Evolutionary conservation across 805 yeast species (phyloP).

Genomic region (Hanseniaspora osmophila): DNA sequence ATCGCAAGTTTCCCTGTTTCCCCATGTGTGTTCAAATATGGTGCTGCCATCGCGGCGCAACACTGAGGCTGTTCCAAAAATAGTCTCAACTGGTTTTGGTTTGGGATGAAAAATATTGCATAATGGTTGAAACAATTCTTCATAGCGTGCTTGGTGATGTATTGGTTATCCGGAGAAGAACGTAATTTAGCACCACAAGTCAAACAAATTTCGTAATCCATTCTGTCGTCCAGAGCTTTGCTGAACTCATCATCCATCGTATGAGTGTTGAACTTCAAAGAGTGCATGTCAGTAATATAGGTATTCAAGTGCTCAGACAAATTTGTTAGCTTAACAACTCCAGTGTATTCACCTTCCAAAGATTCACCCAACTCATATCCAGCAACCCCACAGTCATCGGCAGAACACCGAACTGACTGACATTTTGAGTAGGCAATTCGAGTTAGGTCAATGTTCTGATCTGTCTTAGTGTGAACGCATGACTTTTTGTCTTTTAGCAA

Average conservation of each 20-base stretch:
- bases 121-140: constrained; percentile 20
- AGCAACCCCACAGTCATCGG: constrained; percentile 1
- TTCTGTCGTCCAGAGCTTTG: constrained; percentile 17
- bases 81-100: constrained; percentile 21
- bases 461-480: constrained; percentile 1
- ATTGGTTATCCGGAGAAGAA: constrained; percentile 16
- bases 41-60: constrained; percentile 35
- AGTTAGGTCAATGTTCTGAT: not conserved
- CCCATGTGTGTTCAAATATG: constrained; percentile 63
- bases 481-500: not conserved
- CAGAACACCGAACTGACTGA: not conserved
- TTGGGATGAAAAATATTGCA: constrained; percentile 25
- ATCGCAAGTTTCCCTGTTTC: constrained; percentile 47
- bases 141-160: constrained; percentile 18
- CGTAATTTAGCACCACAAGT: constrained; percentile 28
- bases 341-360: constrained; percentile 32
- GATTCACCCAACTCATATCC: constrained; percentile 2
- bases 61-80: constrained; percentile 22
- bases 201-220: constrained; percentile 33
- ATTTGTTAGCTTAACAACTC: constrained; percentile 36
- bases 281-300: constrained; percentile 23
- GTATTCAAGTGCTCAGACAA: constrained; percentile 34
- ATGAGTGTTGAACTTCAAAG: constrained; percentile 14
- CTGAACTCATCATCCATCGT: constrained; percentile 11
- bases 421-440: not conserved